Base-by-base conservation (phyloP, 2,329 filamentous ascomycete species). In the Fusarium gaditjirri region DNA sequence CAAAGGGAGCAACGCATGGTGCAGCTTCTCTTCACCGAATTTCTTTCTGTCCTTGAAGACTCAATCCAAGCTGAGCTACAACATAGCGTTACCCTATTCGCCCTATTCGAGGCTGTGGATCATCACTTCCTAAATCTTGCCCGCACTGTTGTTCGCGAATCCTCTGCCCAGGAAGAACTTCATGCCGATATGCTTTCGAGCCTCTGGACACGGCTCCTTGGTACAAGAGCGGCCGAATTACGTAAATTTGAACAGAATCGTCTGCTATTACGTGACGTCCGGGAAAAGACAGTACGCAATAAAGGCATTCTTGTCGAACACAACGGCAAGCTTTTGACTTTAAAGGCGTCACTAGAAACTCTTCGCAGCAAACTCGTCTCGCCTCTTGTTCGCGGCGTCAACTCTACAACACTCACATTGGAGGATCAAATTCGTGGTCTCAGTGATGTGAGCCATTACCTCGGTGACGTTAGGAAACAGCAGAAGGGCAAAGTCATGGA, bases 221-320 rank as follows among this genome's bases (percentile, higher is more conserved):
- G 94, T 3, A 86, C 92, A 42, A 92, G 93, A 77, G 90, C 92
- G 12, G 87, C 86, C 47, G 88, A 92, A 73, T 86, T 97, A n/a
- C 89, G 90, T 78, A 98, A 98, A 81, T 98, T 94, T 81, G 94
- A 97, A 80, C 94, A 93, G 83, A 98, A 98, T 85, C 92, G 92
- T 70, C 87, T 90, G 54, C 86, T 98, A 2, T 89, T 98, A 29
- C 89, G 87, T 54, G 92, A 92, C 72, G 92, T 98, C 62, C 91
- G 94, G 70, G 89, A 92, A 65, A 93, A 92, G 76, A 97, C 95
- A 3, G 90, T 97, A 29, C 89, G 90, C 68, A 97, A 98, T 84
- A 98, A 98, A 83, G 90, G 91, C 71, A 88, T 97, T 39, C 87
- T 98, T 13, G 90, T 96, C 72, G 92, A 94, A 76, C 95, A 98